These are phyloP conservation scores for Barbarea vulgaris DNA, from an alignment of 345 rosid species.

Conservation along the genomic window DNA sequence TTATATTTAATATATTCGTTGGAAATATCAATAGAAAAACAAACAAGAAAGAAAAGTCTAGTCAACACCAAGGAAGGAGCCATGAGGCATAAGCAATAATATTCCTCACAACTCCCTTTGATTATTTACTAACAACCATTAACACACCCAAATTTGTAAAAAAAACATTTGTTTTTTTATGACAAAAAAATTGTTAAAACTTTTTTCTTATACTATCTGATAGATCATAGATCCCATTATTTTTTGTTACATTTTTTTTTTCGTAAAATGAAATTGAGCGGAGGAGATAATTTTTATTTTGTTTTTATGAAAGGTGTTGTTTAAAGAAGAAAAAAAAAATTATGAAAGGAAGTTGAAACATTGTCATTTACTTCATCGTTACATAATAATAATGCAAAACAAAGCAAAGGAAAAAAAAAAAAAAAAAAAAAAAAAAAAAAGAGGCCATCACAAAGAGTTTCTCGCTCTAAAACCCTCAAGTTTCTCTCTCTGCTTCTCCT, in stretches of 20 bases:
- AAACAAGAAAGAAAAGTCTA: conserved; percentile 48
- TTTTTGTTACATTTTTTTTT: not conserved
- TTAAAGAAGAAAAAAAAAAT: not conserved
- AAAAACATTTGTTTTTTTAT: too few relatives aligned
- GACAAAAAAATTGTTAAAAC: too few relatives aligned
- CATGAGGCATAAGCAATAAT: conserved; percentile 42
- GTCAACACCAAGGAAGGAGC: conserved; percentile 49
- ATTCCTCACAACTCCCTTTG: conserved; percentile 27
- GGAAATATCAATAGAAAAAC: conserved; percentile 36
- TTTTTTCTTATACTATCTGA: not conserved
- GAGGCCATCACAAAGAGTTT: conserved; percentile 32
- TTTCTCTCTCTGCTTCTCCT: conserved; percentile 32
- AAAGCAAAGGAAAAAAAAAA: not conserved
- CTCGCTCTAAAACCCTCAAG: conserved; percentile 44
- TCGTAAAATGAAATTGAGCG: not conserved
- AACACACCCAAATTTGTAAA: not conserved
- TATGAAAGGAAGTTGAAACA: conserved; percentile 25
- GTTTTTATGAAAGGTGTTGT: not conserved
- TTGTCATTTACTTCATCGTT: conserved; percentile 23
- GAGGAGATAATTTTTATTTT: not conserved
- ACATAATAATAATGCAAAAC: conserved; percentile 23
- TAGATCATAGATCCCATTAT: not conserved
- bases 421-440: not conserved
- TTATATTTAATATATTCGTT: conserved; percentile 25
- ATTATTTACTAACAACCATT: not conserved